A percentile compares a stretch with the other conserved stretches of the same genome.
Conservation (phyloP, 805 yeast genomes). For the Metschnikowia proteae region DNA sequence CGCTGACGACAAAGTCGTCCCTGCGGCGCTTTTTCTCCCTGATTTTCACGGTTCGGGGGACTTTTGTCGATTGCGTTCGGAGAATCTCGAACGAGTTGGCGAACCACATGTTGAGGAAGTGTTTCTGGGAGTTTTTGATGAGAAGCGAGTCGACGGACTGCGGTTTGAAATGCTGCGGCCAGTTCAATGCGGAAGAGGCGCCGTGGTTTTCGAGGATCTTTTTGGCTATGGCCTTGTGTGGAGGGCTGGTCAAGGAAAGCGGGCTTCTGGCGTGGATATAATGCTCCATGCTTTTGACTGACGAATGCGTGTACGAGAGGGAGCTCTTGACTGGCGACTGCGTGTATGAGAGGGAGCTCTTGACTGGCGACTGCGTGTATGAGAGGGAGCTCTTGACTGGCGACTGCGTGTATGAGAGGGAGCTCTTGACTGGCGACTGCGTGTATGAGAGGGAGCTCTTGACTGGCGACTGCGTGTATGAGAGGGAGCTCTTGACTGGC, state of each 20-base stretch:
- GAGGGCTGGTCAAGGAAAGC: neutral
- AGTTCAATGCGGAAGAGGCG: conserved; percentile 11
- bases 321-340: too few species aligned
- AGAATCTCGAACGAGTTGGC: conserved; percentile 34
- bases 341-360: too few species aligned
- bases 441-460: too few species aligned
- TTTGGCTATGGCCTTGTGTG: neutral
- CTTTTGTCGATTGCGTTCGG: conserved; percentile 27
- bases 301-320: too few species aligned
- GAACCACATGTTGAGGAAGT: conserved; percentile 38
- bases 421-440: too few species aligned
- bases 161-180: conserved; percentile 42
- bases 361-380: too few species aligned
- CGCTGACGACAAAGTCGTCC: conserved; percentile 39
- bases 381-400: too few species aligned
- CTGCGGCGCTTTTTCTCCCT: conserved; percentile 19
- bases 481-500: too few species aligned
- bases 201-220: neutral
- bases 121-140: conserved; percentile 23
- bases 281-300: too few species aligned
- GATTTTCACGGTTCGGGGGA: conserved; percentile 30
- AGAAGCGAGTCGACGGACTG: conserved; percentile 29
- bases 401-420: too few species aligned
- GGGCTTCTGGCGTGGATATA: neutral
- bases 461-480: too few species aligned